Percentiles rank a stretch among this genome's conserved stretches.
phyloP scores from a whole-genome alignment of 768 basidiomycete genomes.

The Termitomyces sp. region DNA sequence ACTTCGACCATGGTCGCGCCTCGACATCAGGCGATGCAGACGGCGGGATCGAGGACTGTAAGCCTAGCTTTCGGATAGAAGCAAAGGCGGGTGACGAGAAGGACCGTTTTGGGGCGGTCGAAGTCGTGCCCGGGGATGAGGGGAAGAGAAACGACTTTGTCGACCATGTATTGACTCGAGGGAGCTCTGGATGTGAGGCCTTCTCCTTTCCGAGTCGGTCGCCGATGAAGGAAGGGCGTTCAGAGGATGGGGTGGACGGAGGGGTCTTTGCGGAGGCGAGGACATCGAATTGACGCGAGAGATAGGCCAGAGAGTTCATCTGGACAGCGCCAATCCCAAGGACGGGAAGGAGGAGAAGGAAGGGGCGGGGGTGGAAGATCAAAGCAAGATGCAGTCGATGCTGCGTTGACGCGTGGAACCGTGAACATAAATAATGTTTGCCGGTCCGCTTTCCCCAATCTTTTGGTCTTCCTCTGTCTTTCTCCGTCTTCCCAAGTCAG shows the following conservation, averaged over 20 bases:
- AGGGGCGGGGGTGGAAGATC: slow-evolving; percentile 10
- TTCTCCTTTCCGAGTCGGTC: slow-evolving; percentile 22
- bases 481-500: slow-evolving; percentile 1
- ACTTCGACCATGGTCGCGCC: slow-evolving; percentile 33
- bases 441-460: slow-evolving; percentile 16
- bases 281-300: slow-evolving; percentile 82
- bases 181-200: slow-evolving; percentile 32
- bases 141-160: slow-evolving; percentile 50
- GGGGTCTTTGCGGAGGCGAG: slow-evolving; percentile 60
- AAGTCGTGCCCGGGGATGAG: slow-evolving; percentile 27
- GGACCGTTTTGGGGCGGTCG: slow-evolving; percentile 49
- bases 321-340: slow-evolving; percentile 14
- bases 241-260: slow-evolving; percentile 52
- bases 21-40: slow-evolving; percentile 25
- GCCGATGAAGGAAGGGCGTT: slow-evolving; percentile 30
- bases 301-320: slow-evolving; percentile 83
- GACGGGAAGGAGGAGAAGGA: background rate
- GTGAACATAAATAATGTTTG: slow-evolving; percentile 8
- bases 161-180: slow-evolving; percentile 58
- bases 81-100: slow-evolving; percentile 61
- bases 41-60: slow-evolving; percentile 25
- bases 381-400: slow-evolving; percentile 12
- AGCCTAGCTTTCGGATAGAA: slow-evolving; percentile 17
- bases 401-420: slow-evolving; percentile 15
- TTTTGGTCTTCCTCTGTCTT: background rate